These are phyloP conservation scores for Metschnikowia sp. DNA, from an alignment of 805 yeast species.

Conservation along the genomic window DNA sequence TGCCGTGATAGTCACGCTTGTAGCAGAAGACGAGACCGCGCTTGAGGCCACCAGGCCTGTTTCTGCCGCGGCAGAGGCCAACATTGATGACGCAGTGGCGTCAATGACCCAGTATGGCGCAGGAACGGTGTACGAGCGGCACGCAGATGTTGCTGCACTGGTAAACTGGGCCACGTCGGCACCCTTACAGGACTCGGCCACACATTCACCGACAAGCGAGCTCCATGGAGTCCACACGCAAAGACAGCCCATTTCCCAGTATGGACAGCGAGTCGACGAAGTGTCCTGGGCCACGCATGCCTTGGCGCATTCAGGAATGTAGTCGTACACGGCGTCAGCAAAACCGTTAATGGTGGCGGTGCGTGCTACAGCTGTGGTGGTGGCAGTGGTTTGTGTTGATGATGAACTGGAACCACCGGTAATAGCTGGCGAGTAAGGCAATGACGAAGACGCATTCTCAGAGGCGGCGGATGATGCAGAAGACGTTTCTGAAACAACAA, in stretches of 20 bases:
- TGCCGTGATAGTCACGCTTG: neutral
- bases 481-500: too few relatives aligned
- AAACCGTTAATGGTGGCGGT: conserved; percentile 15
- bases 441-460: neutral
- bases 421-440: neutral
- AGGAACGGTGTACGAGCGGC: conserved; percentile 10
- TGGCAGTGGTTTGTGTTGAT: neutral
- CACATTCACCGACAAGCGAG: conserved; percentile 11
- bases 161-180: conserved; percentile 7
- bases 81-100: conserved; percentile 3
- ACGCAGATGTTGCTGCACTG: conserved; percentile 10
- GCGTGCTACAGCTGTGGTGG: conserved; percentile 1
- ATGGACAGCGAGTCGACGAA: conserved; percentile 12
- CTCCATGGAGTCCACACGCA: conserved; percentile 12
- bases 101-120: conserved; percentile 21
- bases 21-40: neutral
- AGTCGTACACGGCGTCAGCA: conserved; percentile 11
- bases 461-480: conserved; percentile 1
- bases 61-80: conserved; percentile 5
- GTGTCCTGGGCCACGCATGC: conserved; percentile 9
- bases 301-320: conserved; percentile 12
- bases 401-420: neutral
- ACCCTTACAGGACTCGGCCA: conserved; percentile 12
- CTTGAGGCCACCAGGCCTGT: neutral
- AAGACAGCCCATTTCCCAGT: conserved; percentile 17